Base-by-base conservation (phyloP, 1,284 basidiomycete genomes). In the Ganoderma resinaceum region DNA sequence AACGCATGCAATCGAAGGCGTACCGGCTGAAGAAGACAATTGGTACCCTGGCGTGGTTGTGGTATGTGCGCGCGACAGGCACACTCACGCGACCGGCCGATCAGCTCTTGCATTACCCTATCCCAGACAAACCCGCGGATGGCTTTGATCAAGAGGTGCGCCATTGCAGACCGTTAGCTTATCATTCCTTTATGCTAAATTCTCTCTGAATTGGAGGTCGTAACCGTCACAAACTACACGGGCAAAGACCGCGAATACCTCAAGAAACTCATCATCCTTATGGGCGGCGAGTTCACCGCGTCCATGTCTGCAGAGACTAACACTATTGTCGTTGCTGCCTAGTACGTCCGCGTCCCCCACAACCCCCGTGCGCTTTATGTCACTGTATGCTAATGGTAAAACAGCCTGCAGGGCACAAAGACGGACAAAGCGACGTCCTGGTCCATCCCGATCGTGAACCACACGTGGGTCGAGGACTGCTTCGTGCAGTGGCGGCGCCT, bases 391-490 rank as follows among this genome's bases (percentile, higher is more conserved):
- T 46, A 11, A n/a, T 18, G 52, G 23, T 55, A 46, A 14, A 66
- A n/a, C 74, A 93, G 91, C 69, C 79, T 87, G 26, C 81, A 82
- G 1, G 93, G 93, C n/a, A 87, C 86, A 3, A 96, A 96, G 80
- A 89, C 92, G 0, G 80, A 82, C 8, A 92, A 92, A 75, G 94
- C 95, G 0, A 82, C 83, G 11, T 83, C 88, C 0, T 97, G 95
- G 95, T 87, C 87, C 0, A 93, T 97, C 68, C 92, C 94, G 0
- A 83, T 96, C 67, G 92, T 97, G 16, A 96, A 96, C 73, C 96
- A 97, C 75, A 84, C 87, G 0, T 97, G 95, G 93, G 84, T 97
- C 7, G 95, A 97, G 77, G 93, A 95, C 71, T 96, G 93, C 78
- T 94, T 95, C 75, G 79, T 89, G 23, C 85, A 89, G 61, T 96